These are phyloP conservation scores for Yamadazyma endophytica DNA, from an alignment of 805 yeast species.

Conservation along the genomic window DNA sequence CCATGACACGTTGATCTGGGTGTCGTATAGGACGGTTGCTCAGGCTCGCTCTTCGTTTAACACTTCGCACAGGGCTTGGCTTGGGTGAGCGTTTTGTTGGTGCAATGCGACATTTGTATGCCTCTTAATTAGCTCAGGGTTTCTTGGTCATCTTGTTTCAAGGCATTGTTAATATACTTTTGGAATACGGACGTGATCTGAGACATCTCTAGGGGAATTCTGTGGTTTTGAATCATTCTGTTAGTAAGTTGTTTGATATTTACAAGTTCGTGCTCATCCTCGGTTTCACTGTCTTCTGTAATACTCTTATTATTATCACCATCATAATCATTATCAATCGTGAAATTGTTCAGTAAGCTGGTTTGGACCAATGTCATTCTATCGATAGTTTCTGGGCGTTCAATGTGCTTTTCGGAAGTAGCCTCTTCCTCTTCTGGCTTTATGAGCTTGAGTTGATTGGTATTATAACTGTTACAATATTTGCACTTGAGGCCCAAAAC, in stretches of 20 bases:
- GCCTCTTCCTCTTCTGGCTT: conserved; percentile 56
- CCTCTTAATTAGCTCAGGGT: not conserved
- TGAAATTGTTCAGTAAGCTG: conserved; percentile 32
- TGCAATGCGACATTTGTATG: not conserved
- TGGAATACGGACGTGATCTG: conserved; percentile 35
- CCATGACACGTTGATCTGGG: too few relatives aligned
- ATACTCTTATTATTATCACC: conserved; percentile 13
- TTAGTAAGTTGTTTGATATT: conserved; percentile 23
- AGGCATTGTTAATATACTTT: conserved; percentile 30
- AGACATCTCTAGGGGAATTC: conserved; percentile 25
- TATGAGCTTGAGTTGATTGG: conserved; percentile 64
- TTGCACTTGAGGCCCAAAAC: conserved; percentile 84
- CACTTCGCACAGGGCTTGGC: too few relatives aligned
- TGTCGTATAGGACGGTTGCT: too few relatives aligned
- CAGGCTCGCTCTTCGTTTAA: too few relatives aligned
- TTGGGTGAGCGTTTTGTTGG: too few relatives aligned
- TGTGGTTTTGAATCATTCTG: conserved; percentile 10
- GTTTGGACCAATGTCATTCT: conserved; percentile 31
- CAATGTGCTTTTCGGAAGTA: conserved; percentile 24
- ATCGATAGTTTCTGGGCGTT: conserved; percentile 5
- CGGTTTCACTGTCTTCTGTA: conserved; percentile 15
- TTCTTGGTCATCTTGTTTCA: conserved; percentile 1
- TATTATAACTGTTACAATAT: conserved; percentile 84
- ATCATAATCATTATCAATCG: conserved; percentile 31
- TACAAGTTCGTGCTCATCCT: conserved; percentile 19